Evolutionary conservation across 495 filamentous ascomycete genomes (phyloP), one percentile per base, ranked within the genome.

Genomic region (Parachaetomium inaequale): DNA sequence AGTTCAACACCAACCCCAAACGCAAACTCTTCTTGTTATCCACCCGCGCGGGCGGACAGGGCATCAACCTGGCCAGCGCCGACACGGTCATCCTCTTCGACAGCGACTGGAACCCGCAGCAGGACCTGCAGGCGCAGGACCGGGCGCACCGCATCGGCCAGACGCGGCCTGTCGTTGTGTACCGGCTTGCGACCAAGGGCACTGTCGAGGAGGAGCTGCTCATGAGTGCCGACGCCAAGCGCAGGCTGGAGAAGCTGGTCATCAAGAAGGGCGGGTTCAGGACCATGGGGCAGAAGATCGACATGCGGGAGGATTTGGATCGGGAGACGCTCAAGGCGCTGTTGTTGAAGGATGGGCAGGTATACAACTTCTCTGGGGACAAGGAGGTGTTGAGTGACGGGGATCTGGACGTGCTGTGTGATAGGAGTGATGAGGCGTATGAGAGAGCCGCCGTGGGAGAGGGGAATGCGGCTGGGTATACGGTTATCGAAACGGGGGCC

Each of bases 21-120:
- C 84, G 82, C 75, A 91, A 87, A 65, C 74, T 98, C 31, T 98
- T 98, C 73, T 74, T 98, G 10, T 81, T 98, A 0, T 90, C 86
- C 28, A 98, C 94, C 11, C 85, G 94, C 36, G 94, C 94, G 0
- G 94, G 94, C 42, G 94, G 94, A 4, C 90, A 96, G 65, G 94
- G 94, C 38, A 97, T 98, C 80, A 98, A 98, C 72, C 81, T 99
- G 11, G 96, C 95, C 76, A 94, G 90, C 59, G 94, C 94, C 14
- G 94, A 99, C 70, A 98, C 95, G 0, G 95, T 99, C 28, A 89
- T 99, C 61, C 76, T 99, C 3, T 98, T 97, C 63, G 94, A 99
- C 74, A 90, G 84, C 31, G 94, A 98, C 73, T 98, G 94, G 93
- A 98, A 98, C 70, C 94, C 94, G 0, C 94, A 98, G 73, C 92